Conservation (phyloP, 148 eudicot species). For the Vaccinium darrowii region DNA sequence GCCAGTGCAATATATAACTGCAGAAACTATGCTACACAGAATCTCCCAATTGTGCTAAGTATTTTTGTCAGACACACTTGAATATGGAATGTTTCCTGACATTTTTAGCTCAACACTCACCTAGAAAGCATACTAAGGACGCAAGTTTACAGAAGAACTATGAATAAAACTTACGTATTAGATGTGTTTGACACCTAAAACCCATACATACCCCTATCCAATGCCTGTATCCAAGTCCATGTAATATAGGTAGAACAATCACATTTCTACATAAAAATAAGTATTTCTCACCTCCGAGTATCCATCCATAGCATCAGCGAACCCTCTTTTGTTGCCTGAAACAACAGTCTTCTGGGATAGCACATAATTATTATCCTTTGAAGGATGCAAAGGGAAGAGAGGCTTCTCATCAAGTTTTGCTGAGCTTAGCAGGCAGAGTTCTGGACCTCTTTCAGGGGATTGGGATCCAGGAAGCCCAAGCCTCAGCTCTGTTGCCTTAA, state of each 20-base stretch:
- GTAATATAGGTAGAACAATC: background rate
- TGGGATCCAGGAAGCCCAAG: conserved; percentile 64
- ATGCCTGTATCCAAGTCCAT: background rate
- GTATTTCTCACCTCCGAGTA: conserved; percentile 33
- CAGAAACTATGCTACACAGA: conserved; percentile 7
- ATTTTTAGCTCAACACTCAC: background rate
- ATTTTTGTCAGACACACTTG: background rate
- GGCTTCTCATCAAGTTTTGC: conserved; percentile 42
- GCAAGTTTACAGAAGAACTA: background rate
- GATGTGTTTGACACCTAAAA: background rate
- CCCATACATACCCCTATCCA: background rate
- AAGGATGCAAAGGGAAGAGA: conserved; percentile 44
- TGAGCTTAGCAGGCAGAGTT: conserved; percentile 24
- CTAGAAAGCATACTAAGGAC: background rate
- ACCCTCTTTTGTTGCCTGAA: conserved; percentile 63
- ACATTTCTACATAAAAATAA: conserved; percentile 4
- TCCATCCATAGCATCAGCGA: conserved; percentile 43
- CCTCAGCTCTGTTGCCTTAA: conserved; percentile 66
- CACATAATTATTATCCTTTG: conserved; percentile 31
- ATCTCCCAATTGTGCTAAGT: background rate
- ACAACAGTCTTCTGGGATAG: conserved; percentile 29
- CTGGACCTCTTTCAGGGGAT: conserved; percentile 44
- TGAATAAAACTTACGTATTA: background rate
- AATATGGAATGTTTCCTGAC: background rate
- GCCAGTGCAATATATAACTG: conserved; percentile 14